Evolutionary conservation across 2,329 filamentous ascomycete genomes (phyloP).

Genomic region (Sphaerulina populicola): DNA sequence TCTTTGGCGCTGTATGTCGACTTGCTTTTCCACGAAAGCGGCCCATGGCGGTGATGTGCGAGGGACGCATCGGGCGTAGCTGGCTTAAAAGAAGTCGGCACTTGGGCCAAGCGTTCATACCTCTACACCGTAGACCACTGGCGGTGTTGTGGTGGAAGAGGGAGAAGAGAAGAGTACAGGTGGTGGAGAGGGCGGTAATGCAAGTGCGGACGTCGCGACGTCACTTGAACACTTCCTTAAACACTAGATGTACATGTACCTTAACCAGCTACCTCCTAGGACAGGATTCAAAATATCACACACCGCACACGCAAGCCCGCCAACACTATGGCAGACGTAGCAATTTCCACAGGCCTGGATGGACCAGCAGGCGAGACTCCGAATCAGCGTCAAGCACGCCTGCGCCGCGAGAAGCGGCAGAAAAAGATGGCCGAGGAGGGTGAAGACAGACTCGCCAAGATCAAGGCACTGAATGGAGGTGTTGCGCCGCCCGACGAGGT

Average conservation of each 20-base stretch:
- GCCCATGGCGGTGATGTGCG: background rate
- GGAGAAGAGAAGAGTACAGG: background rate
- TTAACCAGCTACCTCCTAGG: too few species aligned
- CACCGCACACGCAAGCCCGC: background rate
- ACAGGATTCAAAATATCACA: background rate
- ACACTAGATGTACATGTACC: background rate
- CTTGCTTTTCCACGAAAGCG: conserved; percentile 3
- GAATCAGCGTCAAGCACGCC: conserved; percentile 53
- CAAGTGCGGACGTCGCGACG: background rate
- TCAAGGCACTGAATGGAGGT: conserved; percentile 57
- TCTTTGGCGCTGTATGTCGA: conserved; percentile 26
- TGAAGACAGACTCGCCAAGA: conserved; percentile 61
- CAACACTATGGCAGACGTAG: conserved; percentile 25
- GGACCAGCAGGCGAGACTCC: conserved; percentile 34
- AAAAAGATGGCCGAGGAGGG: conserved; percentile 69
- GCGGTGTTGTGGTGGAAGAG: background rate
- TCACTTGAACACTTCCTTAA: background rate
- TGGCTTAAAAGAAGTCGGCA: background rate
- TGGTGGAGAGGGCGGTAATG: too few species aligned
- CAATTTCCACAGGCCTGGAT: conserved; percentile 21
- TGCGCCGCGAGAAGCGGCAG: conserved; percentile 70
- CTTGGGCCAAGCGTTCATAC: background rate
- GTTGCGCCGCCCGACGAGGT: conserved; percentile 30
- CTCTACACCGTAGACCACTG: background rate
- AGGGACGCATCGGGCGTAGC: too few species aligned